A percentile compares a stretch with the other conserved stretches of the same genome.
phyloP scores from a whole-genome alignment of 176 grass and related monocot species.

The Panicum miliaceum region DNA sequence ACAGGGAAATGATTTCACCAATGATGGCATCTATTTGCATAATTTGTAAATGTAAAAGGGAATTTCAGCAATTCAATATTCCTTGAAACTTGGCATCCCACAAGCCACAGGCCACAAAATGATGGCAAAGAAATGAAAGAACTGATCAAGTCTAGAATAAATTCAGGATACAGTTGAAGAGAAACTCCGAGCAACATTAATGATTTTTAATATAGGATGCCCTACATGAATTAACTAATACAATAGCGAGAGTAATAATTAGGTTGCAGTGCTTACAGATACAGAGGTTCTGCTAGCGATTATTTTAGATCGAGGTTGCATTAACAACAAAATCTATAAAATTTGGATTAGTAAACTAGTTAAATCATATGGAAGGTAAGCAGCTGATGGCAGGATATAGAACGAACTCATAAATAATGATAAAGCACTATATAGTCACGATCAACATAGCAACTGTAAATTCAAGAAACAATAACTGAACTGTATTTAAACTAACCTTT shows the following conservation, averaged over 20 bases:
- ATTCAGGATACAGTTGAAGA: conserved; percentile 10
- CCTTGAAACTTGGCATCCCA: conserved; percentile 7
- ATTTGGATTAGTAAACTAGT: conserved; percentile 5
- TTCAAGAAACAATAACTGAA: conserved; percentile 27
- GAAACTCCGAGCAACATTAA: conserved; percentile 22
- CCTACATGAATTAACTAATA: conserved; percentile 11
- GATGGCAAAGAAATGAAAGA: background rate
- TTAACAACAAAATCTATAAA: conserved; percentile 17
- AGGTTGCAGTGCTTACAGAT: background rate
- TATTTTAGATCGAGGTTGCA: background rate
- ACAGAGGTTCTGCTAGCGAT: background rate
- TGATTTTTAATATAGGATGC: conserved; percentile 13
- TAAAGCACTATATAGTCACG: conserved; percentile 17
- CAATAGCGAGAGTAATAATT: conserved; percentile 10
- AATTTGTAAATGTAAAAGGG: conserved; percentile 1
- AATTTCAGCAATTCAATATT: conserved; percentile 13
- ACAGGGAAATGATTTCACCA: conserved; percentile 6
- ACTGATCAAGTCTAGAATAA: background rate
- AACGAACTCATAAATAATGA: background rate
- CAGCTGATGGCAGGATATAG: background rate
- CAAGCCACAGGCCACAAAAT: background rate
- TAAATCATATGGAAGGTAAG: conserved; percentile 22
- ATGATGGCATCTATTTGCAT: background rate
- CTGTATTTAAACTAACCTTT: conserved; percentile 74
- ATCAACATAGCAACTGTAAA: conserved; percentile 7